Evolutionary conservation across 768 basidiomycete species (phyloP), one percentile per base, ranked within the genome.

Genomic region (Mycena indigotica): DNA sequence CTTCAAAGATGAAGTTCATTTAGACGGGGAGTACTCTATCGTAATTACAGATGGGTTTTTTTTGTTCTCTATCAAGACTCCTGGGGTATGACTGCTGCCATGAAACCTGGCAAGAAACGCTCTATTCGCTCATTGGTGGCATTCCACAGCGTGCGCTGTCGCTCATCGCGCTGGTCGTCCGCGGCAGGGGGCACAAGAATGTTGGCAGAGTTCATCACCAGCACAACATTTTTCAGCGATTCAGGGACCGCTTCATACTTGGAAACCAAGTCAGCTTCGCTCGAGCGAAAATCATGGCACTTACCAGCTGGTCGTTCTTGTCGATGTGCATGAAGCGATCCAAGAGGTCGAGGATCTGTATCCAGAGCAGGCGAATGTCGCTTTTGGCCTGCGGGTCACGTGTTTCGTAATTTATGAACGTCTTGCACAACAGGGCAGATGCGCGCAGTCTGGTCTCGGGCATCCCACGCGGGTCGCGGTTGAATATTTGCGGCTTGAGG

Each of bases 241-340:
- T 99, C 97, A 1, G 93, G 94, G 19, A 97, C 82, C 0, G 96
- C 96, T 70, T 99, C 97, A 69, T 88, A 88, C 96, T 98, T 16
- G 65, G 1, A 57, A 17, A n/a, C n/a, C n/a, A n/a, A n/a, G n/a
- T n/a, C n/a, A n/a, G n/a, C n/a, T n/a, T n/a, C n/a, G n/a, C n/a
- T n/a, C n/a, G n/a, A n/a, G n/a, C n/a, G n/a, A n/a, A n/a, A n/a
- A n/a, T n/a, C n/a, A n/a, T n/a, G n/a, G n/a, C 44, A 79, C 89
- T 66, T 63, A 96, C 96, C 76, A 97, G 72, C 66, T 93, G 92
- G 68, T 95, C 95, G 44, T 85, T 81, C 63, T 86, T 86, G 67
- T 94, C 91, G 25, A 87, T 81, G 63, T 86, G 84, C 89, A 98
- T 96, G 64, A 98, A 76, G 29, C 90, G 82, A 70, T 97, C 95